phyloP scores from a whole-genome alignment of 2,329 filamentous ascomycete species.

The Bipolaris oryzae region DNA sequence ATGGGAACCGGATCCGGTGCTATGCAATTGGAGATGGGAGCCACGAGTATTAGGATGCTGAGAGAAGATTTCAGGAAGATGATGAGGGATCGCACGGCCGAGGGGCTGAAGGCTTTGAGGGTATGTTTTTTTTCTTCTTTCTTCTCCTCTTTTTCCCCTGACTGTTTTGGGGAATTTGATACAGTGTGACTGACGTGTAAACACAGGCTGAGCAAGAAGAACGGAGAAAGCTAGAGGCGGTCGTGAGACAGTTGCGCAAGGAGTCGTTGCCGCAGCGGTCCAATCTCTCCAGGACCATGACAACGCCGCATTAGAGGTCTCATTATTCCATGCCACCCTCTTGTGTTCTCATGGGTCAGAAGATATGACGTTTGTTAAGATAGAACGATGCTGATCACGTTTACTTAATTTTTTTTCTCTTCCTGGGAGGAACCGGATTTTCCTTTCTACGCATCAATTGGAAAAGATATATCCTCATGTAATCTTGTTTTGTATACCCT shows the following conservation, averaged over 20 bases:
- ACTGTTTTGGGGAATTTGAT: no score
- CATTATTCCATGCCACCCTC: no score
- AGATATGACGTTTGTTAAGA: no score
- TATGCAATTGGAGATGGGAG: constrained; percentile 52
- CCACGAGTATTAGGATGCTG: constrained; percentile 70
- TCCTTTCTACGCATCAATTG: background rate
- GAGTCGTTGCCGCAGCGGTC: constrained; percentile 38
- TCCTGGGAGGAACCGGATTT: background rate
- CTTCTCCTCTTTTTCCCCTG: background rate
- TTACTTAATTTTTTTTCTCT: no score
- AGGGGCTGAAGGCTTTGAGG: constrained; percentile 68
- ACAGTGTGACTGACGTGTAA: no score
- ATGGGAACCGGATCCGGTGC: constrained; percentile 22
- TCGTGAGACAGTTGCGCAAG: constrained; percentile 62
- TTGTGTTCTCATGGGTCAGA: no score
- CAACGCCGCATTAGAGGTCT: constrained; percentile 9
- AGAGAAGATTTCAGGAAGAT: constrained; percentile 80
- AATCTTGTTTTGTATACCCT: background rate
- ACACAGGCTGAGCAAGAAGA: constrained; percentile 74
- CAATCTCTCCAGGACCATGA: constrained; percentile 18
- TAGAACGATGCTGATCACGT: no score
- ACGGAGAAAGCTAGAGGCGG: constrained; percentile 67
- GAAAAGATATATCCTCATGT: background rate
- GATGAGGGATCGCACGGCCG: constrained; percentile 74
- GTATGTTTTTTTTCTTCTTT: constrained; percentile 61